A percentile compares a stretch with the other conserved stretches of the same genome.
Evolutionary conservation across 2,329 filamentous ascomycete genomes (phyloP).

Genomic region (Neopestalotiopsis clavispora): DNA sequence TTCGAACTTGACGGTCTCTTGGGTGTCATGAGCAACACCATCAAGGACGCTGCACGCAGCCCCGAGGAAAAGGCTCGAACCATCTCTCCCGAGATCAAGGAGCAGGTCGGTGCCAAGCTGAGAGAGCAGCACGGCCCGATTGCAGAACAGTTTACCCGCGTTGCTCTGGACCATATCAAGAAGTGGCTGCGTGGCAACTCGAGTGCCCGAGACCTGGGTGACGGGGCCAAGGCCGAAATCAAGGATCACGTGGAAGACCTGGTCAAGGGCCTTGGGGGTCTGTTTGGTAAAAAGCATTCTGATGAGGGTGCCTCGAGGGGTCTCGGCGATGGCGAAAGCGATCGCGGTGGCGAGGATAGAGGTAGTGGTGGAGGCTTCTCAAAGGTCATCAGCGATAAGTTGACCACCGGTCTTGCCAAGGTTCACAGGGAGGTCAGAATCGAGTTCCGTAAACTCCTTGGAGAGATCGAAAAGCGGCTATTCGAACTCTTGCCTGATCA

Average conservation of each 20-base stretch:
- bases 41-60: conserved; percentile 49
- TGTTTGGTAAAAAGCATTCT: conserved; percentile 45
- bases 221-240: conserved; percentile 49
- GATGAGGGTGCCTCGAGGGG: conserved; percentile 38
- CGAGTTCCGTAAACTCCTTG: conserved; percentile 50
- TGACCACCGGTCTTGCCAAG: conserved; percentile 47
- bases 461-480: conserved; percentile 49
- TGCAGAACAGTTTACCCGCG: conserved; percentile 50
- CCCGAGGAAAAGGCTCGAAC: conserved; percentile 50
- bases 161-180: conserved; percentile 53
- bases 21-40: conserved; percentile 45
- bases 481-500: conserved; percentile 50
- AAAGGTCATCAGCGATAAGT: conserved; percentile 50
- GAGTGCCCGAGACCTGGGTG: conserved; percentile 44
- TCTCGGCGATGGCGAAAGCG: conserved; percentile 33
- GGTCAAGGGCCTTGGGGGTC: conserved; percentile 46
- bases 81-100: conserved; percentile 53
- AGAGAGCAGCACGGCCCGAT: conserved; percentile 47
- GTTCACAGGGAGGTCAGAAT: conserved; percentile 51
- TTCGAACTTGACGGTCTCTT: conserved; percentile 49
- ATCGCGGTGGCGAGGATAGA: conserved; percentile 30
- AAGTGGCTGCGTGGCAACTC: conserved; percentile 49
- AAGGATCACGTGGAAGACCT: conserved; percentile 49
- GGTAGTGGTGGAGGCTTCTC: conserved; percentile 44
- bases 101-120: conserved; percentile 45